Base-by-base conservation (phyloP, 169 alveolate species). In the Eimeria falciformis region DNA sequence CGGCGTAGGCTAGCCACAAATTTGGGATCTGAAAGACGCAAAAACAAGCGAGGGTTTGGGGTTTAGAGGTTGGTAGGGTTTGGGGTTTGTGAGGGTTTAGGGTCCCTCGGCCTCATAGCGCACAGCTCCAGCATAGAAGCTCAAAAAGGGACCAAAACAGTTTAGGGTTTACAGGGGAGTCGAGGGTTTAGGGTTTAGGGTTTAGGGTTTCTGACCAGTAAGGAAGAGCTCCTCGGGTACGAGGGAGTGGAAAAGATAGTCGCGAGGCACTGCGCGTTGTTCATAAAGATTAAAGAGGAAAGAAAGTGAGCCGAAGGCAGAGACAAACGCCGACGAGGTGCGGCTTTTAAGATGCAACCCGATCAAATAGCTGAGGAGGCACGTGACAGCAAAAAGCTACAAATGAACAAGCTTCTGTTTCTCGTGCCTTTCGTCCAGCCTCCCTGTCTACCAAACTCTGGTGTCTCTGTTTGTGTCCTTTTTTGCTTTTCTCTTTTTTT, bases 281-380 rank as follows among this genome's bases (percentile, higher is more conserved):
- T 71, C 56, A 40, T 71, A 71, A 11, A 71, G 55, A 25, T 27
- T 25, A 4, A 33, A 23, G 33, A 71, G 37, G 3, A 53, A 29
- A 9, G 82, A 71, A 25, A 29, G 37, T 6, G 82, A 46, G 18
- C 53, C 66, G 50, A 85, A 68, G 23, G 46, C 58, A n/a, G 55
- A 18, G 25, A 21, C 21, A 43, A 85, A 85, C 23, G 43, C 62
- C 14, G 14, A 29, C 12, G 85, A 45, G 33, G 14, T 40, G n/a
- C 92, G 23, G 27, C 53, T 21, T 40, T 50, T 85, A 27, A 85
- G 73, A n/a, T 75, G 92, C 69, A 85, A 18, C 46, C 92, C 92
- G n/a, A 85, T 71, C 55, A 85, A 55, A 53, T 87, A 71, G 29
- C 92, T 87, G 77, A 11, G 29, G 14, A 9, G 23, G 23, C 21